Base-by-base conservation (phyloP, 2,329 filamentous ascomycete genomes). In the Fusarium humuli region DNA sequence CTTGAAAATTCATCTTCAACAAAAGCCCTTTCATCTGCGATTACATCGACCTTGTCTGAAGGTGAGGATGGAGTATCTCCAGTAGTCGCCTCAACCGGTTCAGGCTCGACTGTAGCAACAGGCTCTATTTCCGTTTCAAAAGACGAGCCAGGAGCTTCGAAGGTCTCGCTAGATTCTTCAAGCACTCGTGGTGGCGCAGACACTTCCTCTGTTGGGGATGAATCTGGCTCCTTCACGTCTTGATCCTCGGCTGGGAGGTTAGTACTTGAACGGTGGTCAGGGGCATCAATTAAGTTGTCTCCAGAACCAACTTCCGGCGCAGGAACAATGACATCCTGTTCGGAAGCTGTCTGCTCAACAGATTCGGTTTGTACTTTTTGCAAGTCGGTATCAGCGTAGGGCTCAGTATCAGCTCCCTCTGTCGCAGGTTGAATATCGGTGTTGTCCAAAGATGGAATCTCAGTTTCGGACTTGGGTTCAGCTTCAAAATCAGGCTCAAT, bases 401-500 rank as follows among this genome's bases (percentile, higher is more conserved):
- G 49, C 50, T 73, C 64, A 44, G 55, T 57, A 67, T 52, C 40
- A 56, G 63, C 53, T 57, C 30, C 55, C 58, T 70, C 70, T 48
- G 65, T 56, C 56, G 60, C 42, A 60, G 54, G 49, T 68, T 63
- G 61, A 54, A 25, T 57, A 61, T 62, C 57, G 55, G 50, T 48
- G 48, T 62, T 57, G 61, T 61, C 64, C 61, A 65, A 44, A 67
- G 64, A 58, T 72, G 73, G 72, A 57, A 60, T 73, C 57, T 73
- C 70, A 66, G 67, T 65, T 72, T 75, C 63, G 57, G 60, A 67
- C 69, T 75, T 72, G 53, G 73, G 66, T 74, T 75, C 73, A 75
- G 57, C 71, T 74, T 73, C 72, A 73, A 71, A 71, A 59, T 75
- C 66, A 70, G 69, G 69, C 65, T 75, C 71, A 72, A 73, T 54